A percentile compares a stretch with the other conserved stretches of the same genome.
Conservation (phyloP, 2,329 filamentous ascomycete genomes). For the Xylariaceae sp. region DNA sequence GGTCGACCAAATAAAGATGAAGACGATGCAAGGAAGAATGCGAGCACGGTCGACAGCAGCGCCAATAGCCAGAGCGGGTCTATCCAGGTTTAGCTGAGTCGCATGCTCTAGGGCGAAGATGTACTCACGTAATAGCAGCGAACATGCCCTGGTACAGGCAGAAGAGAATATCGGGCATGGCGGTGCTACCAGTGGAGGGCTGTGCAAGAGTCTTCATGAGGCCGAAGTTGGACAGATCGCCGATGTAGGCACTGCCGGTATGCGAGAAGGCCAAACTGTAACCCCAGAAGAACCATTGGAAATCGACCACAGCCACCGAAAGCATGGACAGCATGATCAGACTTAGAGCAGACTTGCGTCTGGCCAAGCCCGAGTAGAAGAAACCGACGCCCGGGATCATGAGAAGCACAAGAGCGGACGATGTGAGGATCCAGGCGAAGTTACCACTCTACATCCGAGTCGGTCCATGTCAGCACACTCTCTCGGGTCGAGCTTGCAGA, state of each 20-base stretch:
- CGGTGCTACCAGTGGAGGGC: conserved; percentile 69
- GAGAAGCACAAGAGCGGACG: conserved; percentile 76
- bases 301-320: conserved; percentile 73
- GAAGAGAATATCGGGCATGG: conserved; percentile 79
- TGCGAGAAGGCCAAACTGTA: conserved; percentile 85
- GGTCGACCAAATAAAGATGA: conserved; percentile 70
- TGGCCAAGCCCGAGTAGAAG: conserved; percentile 89
- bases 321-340: conserved; percentile 84
- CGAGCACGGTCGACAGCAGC: conserved; percentile 61
- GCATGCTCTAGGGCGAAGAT: background rate
- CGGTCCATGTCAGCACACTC: conserved; percentile 4
- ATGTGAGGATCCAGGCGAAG: conserved; percentile 76
- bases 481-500: background rate
- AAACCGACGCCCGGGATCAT: conserved; percentile 95
- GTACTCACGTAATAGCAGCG: conserved; percentile 76
- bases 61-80: conserved; percentile 57
- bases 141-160: conserved; percentile 89
- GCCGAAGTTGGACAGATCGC: conserved; percentile 77
- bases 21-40: conserved; percentile 59
- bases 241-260: conserved; percentile 73
- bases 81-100: conserved; percentile 21
- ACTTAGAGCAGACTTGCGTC: conserved; percentile 83
- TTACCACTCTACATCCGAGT: conserved; percentile 63
- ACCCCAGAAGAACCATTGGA: conserved; percentile 97
- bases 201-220: conserved; percentile 73